Percentiles rank a stretch among this genome's conserved stretches.
Evolutionary conservation across 164 flowering plant species (phyloP).

Genomic region (Magnolia sinica): DNA sequence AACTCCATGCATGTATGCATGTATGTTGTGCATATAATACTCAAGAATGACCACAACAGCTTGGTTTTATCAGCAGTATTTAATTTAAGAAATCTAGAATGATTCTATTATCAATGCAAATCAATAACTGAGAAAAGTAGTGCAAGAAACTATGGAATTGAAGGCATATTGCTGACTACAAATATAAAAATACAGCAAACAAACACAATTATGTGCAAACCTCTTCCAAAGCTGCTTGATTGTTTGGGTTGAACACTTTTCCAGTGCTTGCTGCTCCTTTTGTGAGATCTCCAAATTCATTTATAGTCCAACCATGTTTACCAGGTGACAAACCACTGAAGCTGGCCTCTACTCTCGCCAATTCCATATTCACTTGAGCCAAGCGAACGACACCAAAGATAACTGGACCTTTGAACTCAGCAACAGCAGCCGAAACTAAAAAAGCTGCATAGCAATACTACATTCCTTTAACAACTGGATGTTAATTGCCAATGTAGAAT

Average conservation of each 20-base stretch:
- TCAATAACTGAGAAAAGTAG: background rate
- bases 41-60: too few species aligned
- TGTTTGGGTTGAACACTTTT: slow-evolving; percentile 56
- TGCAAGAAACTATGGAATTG: background rate
- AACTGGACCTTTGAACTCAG: slow-evolving; percentile 92
- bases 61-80: too few species aligned
- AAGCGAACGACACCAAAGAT: slow-evolving; percentile 89
- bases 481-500: background rate
- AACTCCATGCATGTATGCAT: too few species aligned
- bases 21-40: too few species aligned
- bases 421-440: slow-evolving; percentile 85
- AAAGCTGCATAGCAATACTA: slow-evolving; percentile 52
- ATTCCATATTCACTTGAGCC: slow-evolving; percentile 90
- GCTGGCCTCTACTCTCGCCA: slow-evolving; percentile 84
- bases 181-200: background rate
- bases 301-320: slow-evolving; percentile 87
- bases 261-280: slow-evolving; percentile 93
- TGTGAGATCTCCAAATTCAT: slow-evolving; percentile 90
- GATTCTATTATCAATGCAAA: too few species aligned
- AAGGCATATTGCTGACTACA: too few species aligned
- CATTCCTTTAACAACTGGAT: background rate
- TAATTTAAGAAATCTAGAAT: too few species aligned
- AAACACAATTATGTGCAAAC: slow-evolving; percentile 26
- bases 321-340: slow-evolving; percentile 88
- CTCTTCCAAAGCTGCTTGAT: slow-evolving; percentile 34